These are phyloP conservation scores for Sporothrix humicola DNA, from an alignment of 2,329 filamentous ascomycete genomes.

Conservation along the genomic window DNA sequence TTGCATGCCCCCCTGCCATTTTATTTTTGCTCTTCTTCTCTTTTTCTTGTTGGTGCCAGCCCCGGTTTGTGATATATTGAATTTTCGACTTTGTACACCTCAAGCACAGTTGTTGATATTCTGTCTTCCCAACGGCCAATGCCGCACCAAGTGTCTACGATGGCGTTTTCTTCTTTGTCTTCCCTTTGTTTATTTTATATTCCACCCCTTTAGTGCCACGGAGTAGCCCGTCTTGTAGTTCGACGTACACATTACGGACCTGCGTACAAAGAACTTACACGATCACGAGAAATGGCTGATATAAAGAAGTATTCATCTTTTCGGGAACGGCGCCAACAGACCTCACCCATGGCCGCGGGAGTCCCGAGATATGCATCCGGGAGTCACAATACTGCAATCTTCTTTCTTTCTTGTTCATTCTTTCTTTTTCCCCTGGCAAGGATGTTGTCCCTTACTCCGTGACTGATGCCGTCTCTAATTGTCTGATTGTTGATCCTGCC, in stretches of 20 bases:
- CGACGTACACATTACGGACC: too few relatives aligned
- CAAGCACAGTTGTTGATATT: neutral
- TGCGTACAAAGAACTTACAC: neutral
- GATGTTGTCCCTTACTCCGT: neutral
- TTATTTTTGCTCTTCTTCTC: neutral
- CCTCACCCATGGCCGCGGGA: neutral
- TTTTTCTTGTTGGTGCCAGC: neutral
- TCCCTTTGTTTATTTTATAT: too few relatives aligned
- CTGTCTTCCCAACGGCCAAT: neutral
- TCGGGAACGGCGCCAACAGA: too few relatives aligned
- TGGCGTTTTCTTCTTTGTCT: neutral
- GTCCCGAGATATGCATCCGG: slow-evolving; percentile 6
- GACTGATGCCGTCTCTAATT: neutral
- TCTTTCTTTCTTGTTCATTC: neutral
- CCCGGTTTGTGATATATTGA: neutral
- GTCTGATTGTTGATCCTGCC: slow-evolving; percentile 5
- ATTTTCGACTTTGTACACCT: too few relatives aligned
- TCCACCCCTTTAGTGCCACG: neutral
- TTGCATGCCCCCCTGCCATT: neutral
- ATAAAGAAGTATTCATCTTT: neutral
- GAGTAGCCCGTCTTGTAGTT: neutral
- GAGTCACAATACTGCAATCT: neutral
- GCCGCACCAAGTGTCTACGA: slow-evolving; percentile 12
- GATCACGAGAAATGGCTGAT: neutral
- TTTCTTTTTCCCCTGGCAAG: neutral